These are phyloP conservation scores for Venturia carpophila DNA, from an alignment of 2,329 filamentous ascomycete genomes.

Conservation along the genomic window DNA sequence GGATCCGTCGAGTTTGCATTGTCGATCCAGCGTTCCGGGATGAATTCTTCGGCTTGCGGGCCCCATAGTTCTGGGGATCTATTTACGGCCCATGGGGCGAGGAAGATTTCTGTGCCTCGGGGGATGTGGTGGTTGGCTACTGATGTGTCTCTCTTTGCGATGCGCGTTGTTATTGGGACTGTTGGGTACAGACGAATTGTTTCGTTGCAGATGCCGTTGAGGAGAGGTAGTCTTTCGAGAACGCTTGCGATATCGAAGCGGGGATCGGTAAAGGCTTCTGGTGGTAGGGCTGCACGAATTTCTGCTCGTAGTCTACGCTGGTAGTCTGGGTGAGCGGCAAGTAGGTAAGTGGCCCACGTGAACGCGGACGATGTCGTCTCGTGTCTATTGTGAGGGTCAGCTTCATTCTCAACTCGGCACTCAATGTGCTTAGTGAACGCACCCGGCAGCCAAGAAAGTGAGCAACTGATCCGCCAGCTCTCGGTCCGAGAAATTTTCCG, in stretches of 20 bases:
- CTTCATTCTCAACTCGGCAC: conserved; percentile 19
- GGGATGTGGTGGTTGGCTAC: conserved; percentile 33
- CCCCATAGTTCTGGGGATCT: conserved; percentile 38
- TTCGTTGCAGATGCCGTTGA: conserved; percentile 42
- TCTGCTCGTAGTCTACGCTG: conserved; percentile 62
- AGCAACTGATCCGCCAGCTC: conserved; percentile 48
- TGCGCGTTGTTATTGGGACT: conserved; percentile 29
- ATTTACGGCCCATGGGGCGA: conserved; percentile 37
- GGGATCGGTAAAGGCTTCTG: conserved; percentile 21
- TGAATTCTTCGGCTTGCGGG: conserved; percentile 33
- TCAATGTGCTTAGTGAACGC: background rate
- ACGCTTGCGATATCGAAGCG: conserved; percentile 28
- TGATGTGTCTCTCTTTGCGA: conserved; percentile 28
- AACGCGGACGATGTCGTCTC: conserved; percentile 73
- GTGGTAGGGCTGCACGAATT: conserved; percentile 49
- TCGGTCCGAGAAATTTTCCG: conserved; percentile 45
- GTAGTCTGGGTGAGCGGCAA: conserved; percentile 57
- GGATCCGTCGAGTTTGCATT: conserved; percentile 23
- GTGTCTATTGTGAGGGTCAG: conserved; percentile 37
- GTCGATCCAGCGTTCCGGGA: conserved; percentile 41
- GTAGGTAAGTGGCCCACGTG: conserved; percentile 64
- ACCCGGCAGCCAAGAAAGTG: conserved; percentile 48
- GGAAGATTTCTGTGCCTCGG: conserved; percentile 31
- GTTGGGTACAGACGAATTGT: conserved; percentile 33
- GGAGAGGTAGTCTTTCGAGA: conserved; percentile 37